Conservation (phyloP, 2,329 filamentous ascomycete genomes). For the Aspergillus hiratsukae region DNA sequence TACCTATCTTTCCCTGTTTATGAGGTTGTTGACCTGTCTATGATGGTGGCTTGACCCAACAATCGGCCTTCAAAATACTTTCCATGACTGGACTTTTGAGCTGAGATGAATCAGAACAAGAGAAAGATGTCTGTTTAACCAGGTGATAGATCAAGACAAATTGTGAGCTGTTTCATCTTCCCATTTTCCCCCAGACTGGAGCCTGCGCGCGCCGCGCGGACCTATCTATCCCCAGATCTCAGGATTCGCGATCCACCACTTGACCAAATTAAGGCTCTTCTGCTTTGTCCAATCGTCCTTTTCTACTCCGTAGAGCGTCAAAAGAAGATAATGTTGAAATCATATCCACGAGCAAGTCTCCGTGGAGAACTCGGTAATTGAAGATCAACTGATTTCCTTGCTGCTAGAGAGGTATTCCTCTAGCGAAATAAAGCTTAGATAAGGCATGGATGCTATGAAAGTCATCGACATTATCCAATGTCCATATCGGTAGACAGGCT, state of each 20-base stretch:
- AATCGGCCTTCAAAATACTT: background rate
- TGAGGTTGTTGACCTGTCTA: background rate
- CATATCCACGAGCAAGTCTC: background rate
- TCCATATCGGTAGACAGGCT: background rate
- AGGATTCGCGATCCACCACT: constrained; percentile 17
- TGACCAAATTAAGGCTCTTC: background rate
- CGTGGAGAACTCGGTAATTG: background rate
- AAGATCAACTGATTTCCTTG: background rate
- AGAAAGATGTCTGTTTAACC: background rate
- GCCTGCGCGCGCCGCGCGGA: background rate
- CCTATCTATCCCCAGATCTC: constrained; percentile 16
- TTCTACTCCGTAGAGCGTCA: background rate
- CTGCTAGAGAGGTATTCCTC: background rate
- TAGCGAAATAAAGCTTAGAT: background rate
- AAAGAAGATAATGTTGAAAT: background rate
- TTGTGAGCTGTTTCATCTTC: background rate
- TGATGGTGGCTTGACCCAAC: background rate
- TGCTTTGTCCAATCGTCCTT: background rate
- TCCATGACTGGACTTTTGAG: background rate
- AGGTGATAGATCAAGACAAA: no score
- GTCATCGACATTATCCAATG: background rate
- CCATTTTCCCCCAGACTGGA: background rate
- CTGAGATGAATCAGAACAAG: background rate
- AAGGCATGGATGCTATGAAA: background rate
- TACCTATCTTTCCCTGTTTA: constrained; percentile 9